phyloP scores from a whole-genome alignment of 2,329 filamentous ascomycete genomes.

The Thermochaetoides dissita region DNA sequence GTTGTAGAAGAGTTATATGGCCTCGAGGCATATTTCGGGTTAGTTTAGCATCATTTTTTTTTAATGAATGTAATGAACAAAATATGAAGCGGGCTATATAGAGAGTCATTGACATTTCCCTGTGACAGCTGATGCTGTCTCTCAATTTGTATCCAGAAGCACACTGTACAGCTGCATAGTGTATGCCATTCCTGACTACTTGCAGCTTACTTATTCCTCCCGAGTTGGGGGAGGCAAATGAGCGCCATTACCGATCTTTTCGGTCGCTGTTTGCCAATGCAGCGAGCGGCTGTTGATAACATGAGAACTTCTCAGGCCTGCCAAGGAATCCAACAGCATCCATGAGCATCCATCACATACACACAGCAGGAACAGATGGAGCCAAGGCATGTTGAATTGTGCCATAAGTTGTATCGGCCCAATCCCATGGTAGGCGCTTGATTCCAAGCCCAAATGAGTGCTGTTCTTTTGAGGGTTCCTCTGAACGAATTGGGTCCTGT shows the following conservation, averaged over 20 bases:
- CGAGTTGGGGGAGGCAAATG: not conserved
- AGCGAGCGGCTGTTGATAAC: not conserved
- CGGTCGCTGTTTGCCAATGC: not conserved
- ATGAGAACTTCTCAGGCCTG: not conserved
- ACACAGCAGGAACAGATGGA: too few relatives aligned
- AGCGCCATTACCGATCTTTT: not conserved
- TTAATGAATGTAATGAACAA: not conserved
- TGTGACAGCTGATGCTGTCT: not conserved
- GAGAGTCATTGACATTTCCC: not conserved
- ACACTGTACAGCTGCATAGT: not conserved
- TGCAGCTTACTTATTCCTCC: not conserved
- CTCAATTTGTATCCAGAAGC: not conserved
- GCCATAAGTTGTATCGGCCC: too few relatives aligned
- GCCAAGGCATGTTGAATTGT: too few relatives aligned
- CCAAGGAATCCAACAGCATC: not conserved
- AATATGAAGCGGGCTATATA: not conserved
- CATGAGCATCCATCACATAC: too few relatives aligned
- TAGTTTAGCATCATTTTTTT: not conserved
- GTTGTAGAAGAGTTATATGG: not conserved
- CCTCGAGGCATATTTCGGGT: not conserved
- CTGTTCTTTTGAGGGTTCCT: not conserved
- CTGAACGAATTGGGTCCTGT: conserved; percentile 4
- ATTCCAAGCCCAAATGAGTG: not conserved
- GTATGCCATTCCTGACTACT: not conserved
- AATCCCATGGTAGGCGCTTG: too few relatives aligned